These are phyloP conservation scores for Zygotorulaspora sp. DNA, from an alignment of 805 yeast genomes.

Conservation along the genomic window DNA sequence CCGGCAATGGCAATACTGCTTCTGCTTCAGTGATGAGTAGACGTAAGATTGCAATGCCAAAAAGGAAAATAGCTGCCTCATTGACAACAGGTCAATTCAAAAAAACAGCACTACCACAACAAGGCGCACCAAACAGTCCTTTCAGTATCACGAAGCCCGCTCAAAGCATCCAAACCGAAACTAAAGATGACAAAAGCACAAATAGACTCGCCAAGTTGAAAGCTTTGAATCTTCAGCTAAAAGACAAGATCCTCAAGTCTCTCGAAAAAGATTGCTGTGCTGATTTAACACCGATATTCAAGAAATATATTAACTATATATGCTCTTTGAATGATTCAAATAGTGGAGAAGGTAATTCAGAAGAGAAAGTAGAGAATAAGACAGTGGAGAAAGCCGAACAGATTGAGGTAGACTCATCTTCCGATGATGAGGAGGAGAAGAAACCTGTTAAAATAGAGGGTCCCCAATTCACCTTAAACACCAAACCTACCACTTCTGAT, in stretches of 20 bases:
- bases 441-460: conserved; percentile 68
- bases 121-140: conserved; percentile 9
- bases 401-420: conserved; percentile 37
- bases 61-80: conserved; percentile 35
- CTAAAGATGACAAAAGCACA: not conserved
- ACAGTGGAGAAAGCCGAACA: conserved; percentile 8
- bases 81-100: conserved; percentile 1
- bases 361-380: conserved; percentile 5
- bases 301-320: conserved; percentile 53
- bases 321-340: conserved; percentile 14
- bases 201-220: conserved; percentile 48
- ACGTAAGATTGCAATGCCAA: conserved; percentile 65
- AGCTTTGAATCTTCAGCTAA: conserved; percentile 63
- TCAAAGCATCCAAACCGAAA: not conserved
- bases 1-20: conserved; percentile 39
- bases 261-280: conserved; percentile 45
- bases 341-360: conserved; percentile 1
- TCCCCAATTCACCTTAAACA: conserved; percentile 52
- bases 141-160: conserved; percentile 14
- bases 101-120: conserved; percentile 1
- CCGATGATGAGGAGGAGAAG: conserved; percentile 47
- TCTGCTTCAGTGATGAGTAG: conserved; percentile 57
- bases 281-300: conserved; percentile 50
- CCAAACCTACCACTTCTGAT: conserved; percentile 46
- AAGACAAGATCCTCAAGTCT: conserved; percentile 43